Evolutionary conservation across 1,139 yeast genomes (phyloP), one percentile per base, ranked within the genome.

Genomic region (Yamadazyma trypodendri): DNA sequence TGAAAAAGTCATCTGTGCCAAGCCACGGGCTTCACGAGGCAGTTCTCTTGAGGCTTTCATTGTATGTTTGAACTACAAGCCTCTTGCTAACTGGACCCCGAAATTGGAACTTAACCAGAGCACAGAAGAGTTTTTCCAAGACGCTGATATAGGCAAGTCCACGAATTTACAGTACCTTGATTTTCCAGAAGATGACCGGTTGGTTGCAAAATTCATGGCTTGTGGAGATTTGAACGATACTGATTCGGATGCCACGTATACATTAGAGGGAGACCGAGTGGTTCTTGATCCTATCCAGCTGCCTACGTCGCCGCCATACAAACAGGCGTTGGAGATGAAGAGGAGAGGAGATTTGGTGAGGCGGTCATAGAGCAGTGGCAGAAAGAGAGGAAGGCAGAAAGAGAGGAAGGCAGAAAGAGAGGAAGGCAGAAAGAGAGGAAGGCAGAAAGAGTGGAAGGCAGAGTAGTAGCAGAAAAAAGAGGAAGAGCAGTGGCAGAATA

Each of bases 221-320:
- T 90, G 97, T 63, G 98, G 98, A 32, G 96, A 89, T 54, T 68
- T 92, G 41, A 74, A 81, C 35, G 86, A 84, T 48, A 83, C 82
- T 37, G 98, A 92, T 58, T 85, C 96, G 0, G 98, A 92, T 63
- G 98, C 98, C 1, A 90, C 97, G 0, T 92, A 92, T 56, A 76
- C 86, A 3, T 65, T 83, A 33, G 84, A 81, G 21, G 52, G 58
- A 13, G 67, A 60, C 31, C 56, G 58, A 34, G 50, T 68, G 10
- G 77, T 84, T 35, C 63, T 92, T 44, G 94, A 87, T 45, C 97
- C 97, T 0, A 95, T 92, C 11, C 97, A 92, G 55, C 71, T 80
- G 60, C 98, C 98, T 5, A 90, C 96, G 0, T 94, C 96, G 21
- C 97, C 98, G 1, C 97, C 97, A 2, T 92, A 92, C 60, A 90